Base-by-base conservation (phyloP, 805 yeast species). In the Sugiyamaella chiloensis region DNA sequence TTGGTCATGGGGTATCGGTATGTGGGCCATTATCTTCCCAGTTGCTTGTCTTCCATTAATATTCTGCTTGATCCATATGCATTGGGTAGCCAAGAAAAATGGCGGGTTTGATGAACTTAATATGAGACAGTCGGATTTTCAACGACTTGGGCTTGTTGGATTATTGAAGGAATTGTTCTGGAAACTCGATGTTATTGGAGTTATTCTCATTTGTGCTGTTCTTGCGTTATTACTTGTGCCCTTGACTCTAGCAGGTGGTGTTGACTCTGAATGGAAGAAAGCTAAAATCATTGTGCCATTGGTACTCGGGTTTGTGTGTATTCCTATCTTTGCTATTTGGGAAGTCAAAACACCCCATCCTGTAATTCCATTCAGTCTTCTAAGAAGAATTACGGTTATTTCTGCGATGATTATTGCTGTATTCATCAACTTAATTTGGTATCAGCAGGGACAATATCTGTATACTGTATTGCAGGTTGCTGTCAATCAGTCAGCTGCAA, bases 21-120 rank as follows among this genome's bases (percentile, higher is more conserved):
- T 85, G 77, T 85, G 85, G 85, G 88, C 89, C 1, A 80, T 82
- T 56, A 82, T 85, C 53, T 77, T 80, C 72, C 90, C 90, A 29
- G 67, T 82, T 31, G 60, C 80, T 4, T 69, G 82, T 54, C 44
- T 85, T n/a, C 91, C 90, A 17, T 63, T 85, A 44, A 54, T 82
- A 5, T 52, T 55, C 4, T 74, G 82, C 58, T 67, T 80, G 57
- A 14, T 72, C 2, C 83, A 81, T 62, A 80, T 83, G 85, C 63
- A 74, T 54, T 66, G 65, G 54, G 60, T 64, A 48, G 89, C 87
- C 11, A 58, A 72, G 12, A 74, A 68, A 47, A 74, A 78, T 14
- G 72, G 70, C n/a, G 81, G 79, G 50, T 73, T 81, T 75, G 58
- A 62, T 21, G 64, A 59, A 2, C 54, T 81, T 31, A 59, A 58